These are phyloP conservation scores for Fusarium bactridioides DNA, from an alignment of 2,329 filamentous ascomycete genomes.

Conservation along the genomic window DNA sequence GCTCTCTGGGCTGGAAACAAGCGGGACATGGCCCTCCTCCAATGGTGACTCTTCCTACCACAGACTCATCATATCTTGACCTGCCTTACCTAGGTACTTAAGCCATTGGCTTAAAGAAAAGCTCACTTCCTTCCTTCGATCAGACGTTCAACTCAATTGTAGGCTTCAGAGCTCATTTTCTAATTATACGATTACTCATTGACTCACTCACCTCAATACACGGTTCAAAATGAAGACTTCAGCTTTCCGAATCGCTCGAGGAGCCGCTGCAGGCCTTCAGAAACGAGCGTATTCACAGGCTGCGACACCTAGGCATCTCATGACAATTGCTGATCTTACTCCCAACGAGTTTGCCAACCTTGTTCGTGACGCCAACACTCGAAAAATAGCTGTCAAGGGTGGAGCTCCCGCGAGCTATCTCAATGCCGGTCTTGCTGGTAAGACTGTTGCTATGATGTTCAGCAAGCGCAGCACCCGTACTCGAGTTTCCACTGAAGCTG, in stretches of 20 bases:
- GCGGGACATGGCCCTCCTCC: slow-evolving; percentile 15
- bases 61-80: slow-evolving; percentile 16
- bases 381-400: slow-evolving; percentile 81
- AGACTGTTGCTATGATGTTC: slow-evolving; percentile 95
- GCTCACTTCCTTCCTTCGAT: slow-evolving; percentile 7
- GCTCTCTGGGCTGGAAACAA: not conserved
- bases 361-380: slow-evolving; percentile 79
- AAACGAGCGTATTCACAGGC: slow-evolving; percentile 54
- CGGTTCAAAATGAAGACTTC: slow-evolving; percentile 46
- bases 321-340: slow-evolving; percentile 88
- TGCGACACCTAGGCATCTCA: slow-evolving; percentile 76
- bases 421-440: slow-evolving; percentile 70
- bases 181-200: not conserved
- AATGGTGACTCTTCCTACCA: slow-evolving; percentile 27
- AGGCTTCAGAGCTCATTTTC: not conserved
- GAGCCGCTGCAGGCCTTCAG: slow-evolving; percentile 48
- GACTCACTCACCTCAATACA: not conserved
- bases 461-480: slow-evolving; percentile 95
- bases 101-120: slow-evolving; percentile 19
- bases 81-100: slow-evolving; percentile 17
- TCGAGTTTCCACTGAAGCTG: slow-evolving; percentile 90
- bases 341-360: slow-evolving; percentile 81
- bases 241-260: slow-evolving; percentile 45
- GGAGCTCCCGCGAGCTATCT: slow-evolving; percentile 64
- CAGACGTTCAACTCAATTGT: slow-evolving; percentile 2